Conservation (phyloP, 2,329 filamentous ascomycete species). For the Alternaria arbusti region DNA sequence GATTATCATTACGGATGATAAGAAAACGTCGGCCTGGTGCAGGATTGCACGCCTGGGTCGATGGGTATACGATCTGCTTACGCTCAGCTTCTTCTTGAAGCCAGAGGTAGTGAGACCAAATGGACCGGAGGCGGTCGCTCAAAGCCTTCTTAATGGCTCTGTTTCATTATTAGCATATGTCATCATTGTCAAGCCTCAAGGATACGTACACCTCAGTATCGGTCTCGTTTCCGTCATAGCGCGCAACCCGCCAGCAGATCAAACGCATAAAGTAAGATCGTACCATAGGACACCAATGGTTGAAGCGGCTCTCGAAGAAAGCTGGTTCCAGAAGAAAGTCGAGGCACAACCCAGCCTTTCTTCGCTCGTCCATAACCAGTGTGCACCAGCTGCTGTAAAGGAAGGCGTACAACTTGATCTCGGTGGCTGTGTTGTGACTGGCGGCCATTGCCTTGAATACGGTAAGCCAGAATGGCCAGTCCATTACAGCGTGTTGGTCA, state of each 20-base stretch:
- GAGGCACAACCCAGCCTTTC: constrained; percentile 74
- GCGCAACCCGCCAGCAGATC: constrained; percentile 85
- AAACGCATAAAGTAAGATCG: constrained; percentile 90
- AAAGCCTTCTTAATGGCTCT: constrained; percentile 74
- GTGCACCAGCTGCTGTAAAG: constrained; percentile 81
- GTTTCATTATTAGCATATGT: constrained; percentile 21
- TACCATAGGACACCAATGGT: constrained; percentile 96
- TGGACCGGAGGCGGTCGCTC: constrained; percentile 70
- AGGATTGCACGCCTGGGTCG: constrained; percentile 81
- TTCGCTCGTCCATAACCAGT: constrained; percentile 67
- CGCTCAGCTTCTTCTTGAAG: constrained; percentile 71
- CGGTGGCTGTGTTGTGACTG: constrained; percentile 87
- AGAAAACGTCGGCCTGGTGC: constrained; percentile 85
- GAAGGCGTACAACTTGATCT: constrained; percentile 83
- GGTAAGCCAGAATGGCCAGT: constrained; percentile 86
- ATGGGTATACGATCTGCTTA: constrained; percentile 64
- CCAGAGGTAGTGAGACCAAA: constrained; percentile 82
- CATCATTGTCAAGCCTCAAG: neutral
- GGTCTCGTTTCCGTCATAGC: constrained; percentile 71
- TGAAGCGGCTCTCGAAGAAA: constrained; percentile 82
- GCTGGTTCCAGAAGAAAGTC: constrained; percentile 77
- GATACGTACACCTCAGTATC: constrained; percentile 70
- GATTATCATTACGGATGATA: constrained; percentile 83
- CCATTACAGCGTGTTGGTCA: constrained; percentile 60
- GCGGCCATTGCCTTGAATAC: constrained; percentile 80